A percentile compares a stretch with the other conserved stretches of the same genome.
Conservation (phyloP, 371 early-diverging fungal genomes). For the Mortierella sp. region DNA sequence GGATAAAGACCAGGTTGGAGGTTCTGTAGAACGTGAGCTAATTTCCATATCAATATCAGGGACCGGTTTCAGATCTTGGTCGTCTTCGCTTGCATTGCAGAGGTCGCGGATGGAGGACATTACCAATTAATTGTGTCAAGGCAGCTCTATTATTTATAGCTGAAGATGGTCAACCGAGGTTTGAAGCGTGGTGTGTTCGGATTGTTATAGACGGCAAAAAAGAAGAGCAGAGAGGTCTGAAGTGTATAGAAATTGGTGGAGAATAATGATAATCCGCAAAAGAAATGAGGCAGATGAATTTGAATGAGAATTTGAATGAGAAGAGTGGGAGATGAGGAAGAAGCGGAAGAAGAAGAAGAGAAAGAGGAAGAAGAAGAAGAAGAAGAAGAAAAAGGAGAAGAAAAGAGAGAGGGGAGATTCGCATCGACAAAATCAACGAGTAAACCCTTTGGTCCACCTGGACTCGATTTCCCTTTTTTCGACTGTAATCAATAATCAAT, state of each 20-base stretch:
- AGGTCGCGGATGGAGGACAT: constrained; percentile 8
- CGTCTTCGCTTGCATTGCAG: not conserved
- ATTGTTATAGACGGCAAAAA: too few species aligned
- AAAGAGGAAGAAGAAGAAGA: not conserved
- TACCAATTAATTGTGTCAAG: not conserved
- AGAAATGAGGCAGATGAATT: not conserved
- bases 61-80: not conserved
- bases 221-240: too few species aligned
- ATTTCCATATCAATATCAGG: constrained; percentile 3
- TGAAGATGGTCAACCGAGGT: not conserved
- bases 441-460: constrained; percentile 19
- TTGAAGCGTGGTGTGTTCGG: too few species aligned
- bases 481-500: constrained; percentile 7
- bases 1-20: not conserved
- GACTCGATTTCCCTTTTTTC: constrained; percentile 39
- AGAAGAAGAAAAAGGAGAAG: not conserved
- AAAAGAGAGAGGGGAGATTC: not conserved
- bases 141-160: not conserved
- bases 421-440: constrained; percentile 4
- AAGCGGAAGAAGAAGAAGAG: not conserved
- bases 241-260: not conserved
- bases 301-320: not conserved
- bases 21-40: not conserved
- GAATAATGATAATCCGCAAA: not conserved
- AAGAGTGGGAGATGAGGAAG: not conserved